Percentiles rank a stretch among this genome's conserved stretches.
phyloP scores from a whole-genome alignment of 345 rosid genomes.

The Salix arbutifolia region DNA sequence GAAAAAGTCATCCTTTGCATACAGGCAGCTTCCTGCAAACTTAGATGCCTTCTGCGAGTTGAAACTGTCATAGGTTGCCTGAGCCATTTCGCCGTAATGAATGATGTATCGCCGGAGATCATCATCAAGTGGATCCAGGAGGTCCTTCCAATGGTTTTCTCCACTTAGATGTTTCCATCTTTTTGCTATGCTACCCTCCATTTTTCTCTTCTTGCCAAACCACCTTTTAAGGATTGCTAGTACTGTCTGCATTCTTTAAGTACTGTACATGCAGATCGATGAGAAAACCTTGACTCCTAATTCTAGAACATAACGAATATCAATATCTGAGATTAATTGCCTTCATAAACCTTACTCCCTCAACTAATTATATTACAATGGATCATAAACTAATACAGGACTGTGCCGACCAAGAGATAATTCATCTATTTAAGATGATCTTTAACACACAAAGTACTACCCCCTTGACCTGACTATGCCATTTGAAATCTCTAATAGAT shows the following conservation, averaged over 20 bases:
- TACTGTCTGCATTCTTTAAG: background rate
- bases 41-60: constrained; percentile 49
- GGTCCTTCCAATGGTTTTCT: constrained; percentile 47
- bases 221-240: constrained; percentile 9
- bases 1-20: constrained; percentile 51
- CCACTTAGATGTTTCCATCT: constrained; percentile 73
- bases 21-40: constrained; percentile 61
- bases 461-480: background rate
- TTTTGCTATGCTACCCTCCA: constrained; percentile 27
- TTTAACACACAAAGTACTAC: background rate
- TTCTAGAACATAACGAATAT: background rate
- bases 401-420: background rate
- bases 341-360: background rate
- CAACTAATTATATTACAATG: background rate
- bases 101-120: constrained; percentile 65
- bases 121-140: constrained; percentile 62
- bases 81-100: constrained; percentile 88
- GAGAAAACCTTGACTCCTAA: background rate
- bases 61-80: constrained; percentile 70
- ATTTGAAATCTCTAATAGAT: background rate
- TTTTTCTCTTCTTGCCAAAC: constrained; percentile 15
- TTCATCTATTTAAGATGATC: background rate
- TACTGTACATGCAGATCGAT: too few species aligned
- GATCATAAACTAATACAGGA: background rate
- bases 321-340: background rate